Conservation (phyloP, 345 rosid species). For the Syzygium oleosum region DNA sequence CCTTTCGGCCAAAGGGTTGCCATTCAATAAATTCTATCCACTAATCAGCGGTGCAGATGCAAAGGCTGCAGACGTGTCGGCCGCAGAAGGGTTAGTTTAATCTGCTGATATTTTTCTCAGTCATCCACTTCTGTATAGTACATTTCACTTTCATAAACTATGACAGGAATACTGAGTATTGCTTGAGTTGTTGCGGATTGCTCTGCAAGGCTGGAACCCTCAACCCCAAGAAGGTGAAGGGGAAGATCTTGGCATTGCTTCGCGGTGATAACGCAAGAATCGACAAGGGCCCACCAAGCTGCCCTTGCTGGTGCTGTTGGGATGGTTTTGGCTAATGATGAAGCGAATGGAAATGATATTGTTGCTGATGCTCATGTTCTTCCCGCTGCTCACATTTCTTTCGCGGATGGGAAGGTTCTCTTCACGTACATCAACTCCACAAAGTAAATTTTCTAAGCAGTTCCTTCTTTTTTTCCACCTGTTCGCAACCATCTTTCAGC, state of each 20-base stretch:
- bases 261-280: conserved; percentile 5
- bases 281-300: conserved; percentile 5
- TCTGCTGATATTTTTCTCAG: background rate
- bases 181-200: conserved; percentile 7
- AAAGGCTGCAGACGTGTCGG: conserved; percentile 14
- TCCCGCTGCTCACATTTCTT: conserved; percentile 51
- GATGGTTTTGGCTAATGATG: conserved; percentile 22
- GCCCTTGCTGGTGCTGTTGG: conserved; percentile 19
- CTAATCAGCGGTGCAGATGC: conserved; percentile 23
- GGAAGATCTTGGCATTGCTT: conserved; percentile 13
- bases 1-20: conserved; percentile 20
- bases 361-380: conserved; percentile 54
- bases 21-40: conserved; percentile 18
- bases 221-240: conserved; percentile 17
- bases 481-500: background rate
- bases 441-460: conserved; percentile 8
- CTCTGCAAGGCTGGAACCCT: conserved; percentile 5
- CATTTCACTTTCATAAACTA: background rate
- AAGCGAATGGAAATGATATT: conserved; percentile 1
- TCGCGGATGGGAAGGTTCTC: conserved; percentile 35
- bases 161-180: background rate
- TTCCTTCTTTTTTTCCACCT: background rate
- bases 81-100: background rate
- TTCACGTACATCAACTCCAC: conserved; percentile 34
- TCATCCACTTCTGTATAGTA: background rate